Evolutionary conservation across 768 basidiomycete species (phyloP).

Genomic region (Vararia minispora): DNA sequence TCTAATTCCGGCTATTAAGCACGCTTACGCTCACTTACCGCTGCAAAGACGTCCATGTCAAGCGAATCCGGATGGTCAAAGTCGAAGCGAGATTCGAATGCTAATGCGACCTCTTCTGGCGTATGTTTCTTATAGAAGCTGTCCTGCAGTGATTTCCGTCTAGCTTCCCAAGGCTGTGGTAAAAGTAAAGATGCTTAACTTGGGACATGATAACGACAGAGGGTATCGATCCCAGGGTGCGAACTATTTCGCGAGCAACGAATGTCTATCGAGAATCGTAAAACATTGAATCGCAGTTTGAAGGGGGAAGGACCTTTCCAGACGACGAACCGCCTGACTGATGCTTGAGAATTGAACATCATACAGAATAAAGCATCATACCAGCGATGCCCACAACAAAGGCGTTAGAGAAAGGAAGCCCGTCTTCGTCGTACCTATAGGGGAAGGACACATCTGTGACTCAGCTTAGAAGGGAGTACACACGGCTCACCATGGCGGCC

Average conservation of each 20-base stretch:
- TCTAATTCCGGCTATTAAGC: too few relatives aligned
- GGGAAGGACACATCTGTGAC: constrained; percentile 5
- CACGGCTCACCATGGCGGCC: constrained; percentile 62
- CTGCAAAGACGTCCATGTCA: constrained; percentile 79
- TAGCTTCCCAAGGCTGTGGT: not conserved
- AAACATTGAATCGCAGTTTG: constrained; percentile 3
- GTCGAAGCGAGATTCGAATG: constrained; percentile 70
- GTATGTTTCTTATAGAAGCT: constrained; percentile 85
- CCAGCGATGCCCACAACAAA: constrained; percentile 83
- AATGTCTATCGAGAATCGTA: constrained; percentile 45
- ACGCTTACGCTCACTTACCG: too few relatives aligned
- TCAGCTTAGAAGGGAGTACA: constrained; percentile 4
- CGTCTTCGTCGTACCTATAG: constrained; percentile 69
- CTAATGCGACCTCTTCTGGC: constrained; percentile 71
- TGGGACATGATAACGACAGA: constrained; percentile 88
- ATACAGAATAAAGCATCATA: constrained; percentile 18
- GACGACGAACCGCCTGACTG: constrained; percentile 70
- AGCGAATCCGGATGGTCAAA: constrained; percentile 92
- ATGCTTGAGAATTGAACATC: not conserved
- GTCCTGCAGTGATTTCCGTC: constrained; percentile 39
- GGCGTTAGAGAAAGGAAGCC: constrained; percentile 55
- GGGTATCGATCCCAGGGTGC: constrained; percentile 71
- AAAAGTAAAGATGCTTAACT: constrained; percentile 29
- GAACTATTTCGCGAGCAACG: constrained; percentile 75
- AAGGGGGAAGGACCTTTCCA: constrained; percentile 48